Evolutionary conservation across 371 early-diverging fungal species (phyloP).

Genomic region (Mucor irregularis): DNA sequence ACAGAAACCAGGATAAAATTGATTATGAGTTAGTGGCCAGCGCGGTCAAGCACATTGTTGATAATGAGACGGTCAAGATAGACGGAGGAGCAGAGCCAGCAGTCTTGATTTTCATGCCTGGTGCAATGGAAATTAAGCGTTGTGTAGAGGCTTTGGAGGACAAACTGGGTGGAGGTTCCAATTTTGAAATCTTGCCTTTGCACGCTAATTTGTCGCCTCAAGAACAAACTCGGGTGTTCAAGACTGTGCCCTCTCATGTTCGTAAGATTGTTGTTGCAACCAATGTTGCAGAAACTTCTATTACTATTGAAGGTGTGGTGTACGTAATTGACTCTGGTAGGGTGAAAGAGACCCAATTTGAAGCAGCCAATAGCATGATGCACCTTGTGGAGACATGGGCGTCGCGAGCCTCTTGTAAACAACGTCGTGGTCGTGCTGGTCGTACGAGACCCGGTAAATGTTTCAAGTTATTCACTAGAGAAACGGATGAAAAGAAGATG

Average conservation of each 20-base stretch:
- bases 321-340: slow-evolving; percentile 93
- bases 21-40: slow-evolving; percentile 70
- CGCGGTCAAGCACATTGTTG: slow-evolving; percentile 60
- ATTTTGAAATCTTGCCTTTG: slow-evolving; percentile 58
- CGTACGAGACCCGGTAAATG: slow-evolving; percentile 84
- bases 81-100: slow-evolving; percentile 44
- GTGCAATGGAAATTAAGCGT: slow-evolving; percentile 75
- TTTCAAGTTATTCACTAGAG: slow-evolving; percentile 65
- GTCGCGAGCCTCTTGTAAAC: slow-evolving; percentile 82
- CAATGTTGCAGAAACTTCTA: slow-evolving; percentile 94
- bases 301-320: slow-evolving; percentile 91
- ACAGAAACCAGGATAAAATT: slow-evolving; percentile 57
- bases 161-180: slow-evolving; percentile 23
- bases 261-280: slow-evolving; percentile 93
- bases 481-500: slow-evolving; percentile 54
- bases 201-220: slow-evolving; percentile 79
- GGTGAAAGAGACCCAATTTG: slow-evolving; percentile 77
- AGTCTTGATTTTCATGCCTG: slow-evolving; percentile 79
- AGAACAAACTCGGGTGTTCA: slow-evolving; percentile 68
- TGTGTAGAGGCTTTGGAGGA: slow-evolving; percentile 59
- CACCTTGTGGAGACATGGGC: slow-evolving; percentile 54
- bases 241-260: slow-evolving; percentile 55
- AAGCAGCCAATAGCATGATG: slow-evolving; percentile 62
- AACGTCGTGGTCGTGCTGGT: slow-evolving; percentile 94
- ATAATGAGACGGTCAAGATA: slow-evolving; percentile 38